phyloP scores from a whole-genome alignment of 345 rosid genomes.

The Punica granatum region DNA sequence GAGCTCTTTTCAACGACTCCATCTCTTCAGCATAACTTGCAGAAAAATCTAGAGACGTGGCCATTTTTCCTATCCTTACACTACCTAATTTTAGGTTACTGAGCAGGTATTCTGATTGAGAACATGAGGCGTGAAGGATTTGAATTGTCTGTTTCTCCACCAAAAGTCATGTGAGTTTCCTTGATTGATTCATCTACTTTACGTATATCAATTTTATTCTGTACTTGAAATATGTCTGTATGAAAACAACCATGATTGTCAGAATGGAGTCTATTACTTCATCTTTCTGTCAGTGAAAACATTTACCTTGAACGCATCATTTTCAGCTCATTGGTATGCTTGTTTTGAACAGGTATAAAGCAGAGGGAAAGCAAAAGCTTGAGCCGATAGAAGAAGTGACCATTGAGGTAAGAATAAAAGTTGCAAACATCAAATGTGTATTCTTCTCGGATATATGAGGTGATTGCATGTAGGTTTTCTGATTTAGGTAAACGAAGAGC shows the following conservation, averaged over 20 bases:
- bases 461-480: conserved; percentile 5
- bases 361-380: conserved; percentile 54
- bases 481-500: conserved; percentile 77
- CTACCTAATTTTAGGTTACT: conserved; percentile 8
- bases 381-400: conserved; percentile 98
- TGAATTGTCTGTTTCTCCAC: conserved; percentile 94
- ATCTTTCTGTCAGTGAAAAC: background rate
- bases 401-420: conserved; percentile 48
- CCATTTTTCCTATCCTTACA: too few relatives aligned
- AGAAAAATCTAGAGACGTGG: background rate
- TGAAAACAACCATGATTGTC: background rate
- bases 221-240: background rate
- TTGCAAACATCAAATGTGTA: background rate
- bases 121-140: conserved; percentile 99
- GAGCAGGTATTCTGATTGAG: conserved; percentile 88
- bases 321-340: background rate
- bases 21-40: background rate
- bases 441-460: conserved; percentile 9
- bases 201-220: background rate
- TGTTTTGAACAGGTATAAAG: conserved; percentile 57
- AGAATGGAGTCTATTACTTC: background rate
- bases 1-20: background rate
- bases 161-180: conserved; percentile 85
- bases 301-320: background rate
- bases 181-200: conserved; percentile 1